Evolutionary conservation across 805 yeast genomes (phyloP).

Genomic region (Saturnispora kantuleensis): DNA sequence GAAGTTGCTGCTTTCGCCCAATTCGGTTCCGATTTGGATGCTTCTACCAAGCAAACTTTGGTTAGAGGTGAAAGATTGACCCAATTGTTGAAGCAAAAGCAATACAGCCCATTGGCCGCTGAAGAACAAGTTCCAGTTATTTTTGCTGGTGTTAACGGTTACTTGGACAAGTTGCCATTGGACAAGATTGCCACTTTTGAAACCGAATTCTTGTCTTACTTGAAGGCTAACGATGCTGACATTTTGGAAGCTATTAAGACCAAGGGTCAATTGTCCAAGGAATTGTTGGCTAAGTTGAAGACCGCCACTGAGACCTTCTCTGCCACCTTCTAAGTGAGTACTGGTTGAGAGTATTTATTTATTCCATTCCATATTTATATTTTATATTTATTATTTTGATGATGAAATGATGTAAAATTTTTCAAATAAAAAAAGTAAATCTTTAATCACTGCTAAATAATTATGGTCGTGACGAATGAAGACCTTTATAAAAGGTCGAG

Average conservation of each 20-base stretch:
- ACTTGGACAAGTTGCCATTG: slow-evolving; percentile 78
- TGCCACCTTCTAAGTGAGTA: slow-evolving; percentile 63
- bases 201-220: slow-evolving; percentile 82
- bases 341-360: slow-evolving; percentile 5
- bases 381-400: slow-evolving; percentile 15
- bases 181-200: slow-evolving; percentile 87
- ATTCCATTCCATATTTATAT: slow-evolving; percentile 14
- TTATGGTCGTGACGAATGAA: slow-evolving; percentile 48
- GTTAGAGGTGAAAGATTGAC: slow-evolving; percentile 99
- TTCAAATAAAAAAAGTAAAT: slow-evolving; percentile 1
- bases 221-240: slow-evolving; percentile 82
- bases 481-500: slow-evolving; percentile 82
- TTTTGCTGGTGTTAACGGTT: slow-evolving; percentile 99
- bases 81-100: slow-evolving; percentile 96
- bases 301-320: slow-evolving; percentile 86
- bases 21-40: slow-evolving; percentile 99
- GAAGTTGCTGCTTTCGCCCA: slow-evolving; percentile 99
- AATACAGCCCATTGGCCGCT: slow-evolving; percentile 93
- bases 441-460: background rate
- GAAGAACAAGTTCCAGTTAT: slow-evolving; percentile 99
- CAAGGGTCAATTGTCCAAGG: slow-evolving; percentile 86
- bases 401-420: slow-evolving; percentile 15
- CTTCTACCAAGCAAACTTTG: slow-evolving; percentile 98
- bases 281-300: slow-evolving; percentile 78
- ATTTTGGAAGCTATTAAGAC: slow-evolving; percentile 76